Evolutionary conservation across 805 yeast species (phyloP).

Genomic region (Kodamaea kakaduensis): DNA sequence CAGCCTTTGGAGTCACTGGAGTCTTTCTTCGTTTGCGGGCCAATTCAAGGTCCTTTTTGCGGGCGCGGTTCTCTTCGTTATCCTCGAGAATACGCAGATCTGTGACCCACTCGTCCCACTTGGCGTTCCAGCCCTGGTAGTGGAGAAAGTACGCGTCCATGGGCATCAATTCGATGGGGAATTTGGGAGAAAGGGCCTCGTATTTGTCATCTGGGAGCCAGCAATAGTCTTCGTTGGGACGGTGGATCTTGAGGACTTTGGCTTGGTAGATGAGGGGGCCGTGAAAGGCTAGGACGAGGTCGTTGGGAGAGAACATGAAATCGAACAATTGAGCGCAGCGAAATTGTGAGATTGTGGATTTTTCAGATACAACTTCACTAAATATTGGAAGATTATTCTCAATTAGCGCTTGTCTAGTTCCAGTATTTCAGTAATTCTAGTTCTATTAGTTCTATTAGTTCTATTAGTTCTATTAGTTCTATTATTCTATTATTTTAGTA

Average conservation of each 20-base stretch:
- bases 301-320: slow-evolving; percentile 21
- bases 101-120: slow-evolving; percentile 97
- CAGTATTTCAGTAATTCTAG: too few species aligned
- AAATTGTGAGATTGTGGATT: too few species aligned
- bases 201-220: slow-evolving; percentile 38
- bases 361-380: too few species aligned
- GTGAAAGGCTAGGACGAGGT: slow-evolving; percentile 66
- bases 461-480: too few species aligned
- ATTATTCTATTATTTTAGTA: too few species aligned
- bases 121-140: slow-evolving; percentile 91
- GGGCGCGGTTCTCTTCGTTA: slow-evolving; percentile 62
- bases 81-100: slow-evolving; percentile 61
- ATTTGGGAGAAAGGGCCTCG: slow-evolving; percentile 29
- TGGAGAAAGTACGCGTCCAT: slow-evolving; percentile 64
- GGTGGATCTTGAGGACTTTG: slow-evolving; percentile 62
- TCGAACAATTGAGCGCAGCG: too few species aligned
- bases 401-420: too few species aligned
- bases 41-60: slow-evolving; percentile 56
- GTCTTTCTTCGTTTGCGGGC: slow-evolving; percentile 15
- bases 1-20: neutral
- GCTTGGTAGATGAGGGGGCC: slow-evolving; percentile 92
- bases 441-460: too few species aligned
- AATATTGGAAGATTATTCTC: too few species aligned
- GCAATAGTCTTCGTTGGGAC: slow-evolving; percentile 44
- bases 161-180: slow-evolving; percentile 25